These are phyloP conservation scores for Poa pratensis DNA, from an alignment of 176 grass and related monocot species.

Conservation along the genomic window DNA sequence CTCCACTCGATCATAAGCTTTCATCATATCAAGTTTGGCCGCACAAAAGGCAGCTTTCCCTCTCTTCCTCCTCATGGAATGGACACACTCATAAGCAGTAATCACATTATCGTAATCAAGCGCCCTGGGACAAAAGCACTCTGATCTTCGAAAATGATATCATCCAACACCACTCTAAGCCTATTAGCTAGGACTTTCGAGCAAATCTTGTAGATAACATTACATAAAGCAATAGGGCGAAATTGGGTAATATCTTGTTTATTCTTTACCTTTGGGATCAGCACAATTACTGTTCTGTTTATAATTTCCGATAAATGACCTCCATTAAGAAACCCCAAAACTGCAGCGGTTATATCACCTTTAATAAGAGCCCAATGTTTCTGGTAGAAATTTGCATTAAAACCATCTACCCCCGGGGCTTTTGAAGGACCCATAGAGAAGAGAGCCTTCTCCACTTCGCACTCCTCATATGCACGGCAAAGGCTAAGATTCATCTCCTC, in stretches of 20 bases:
- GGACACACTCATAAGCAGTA: too few species aligned
- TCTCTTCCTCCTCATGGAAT: too few species aligned
- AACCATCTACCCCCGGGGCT: neutral
- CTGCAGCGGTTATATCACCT: fast-evolving
- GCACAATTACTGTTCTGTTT: neutral
- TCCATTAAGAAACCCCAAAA: neutral
- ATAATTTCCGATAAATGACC: neutral
- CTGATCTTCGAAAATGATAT: neutral
- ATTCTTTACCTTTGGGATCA: neutral
- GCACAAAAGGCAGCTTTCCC: too few species aligned
- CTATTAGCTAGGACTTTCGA: neutral
- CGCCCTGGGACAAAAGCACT: too few species aligned
- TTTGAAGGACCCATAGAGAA: neutral
- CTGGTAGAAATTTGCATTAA: neutral
- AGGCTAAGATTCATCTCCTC: fast-evolving
- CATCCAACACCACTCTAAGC: neutral
- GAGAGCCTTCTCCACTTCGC: neutral
- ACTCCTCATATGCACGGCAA: fast-evolving
- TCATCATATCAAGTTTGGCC: too few species aligned
- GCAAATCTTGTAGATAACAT: neutral
- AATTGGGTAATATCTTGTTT: too few species aligned
- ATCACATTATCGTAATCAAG: too few species aligned
- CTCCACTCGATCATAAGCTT: too few species aligned
- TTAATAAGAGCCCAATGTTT: fast-evolving
- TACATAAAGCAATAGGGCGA: too few species aligned